A percentile compares a stretch with the other conserved stretches of the same genome.
Evolutionary conservation across 495 filamentous ascomycete species (phyloP).

Genomic region (Poronia punctata): DNA sequence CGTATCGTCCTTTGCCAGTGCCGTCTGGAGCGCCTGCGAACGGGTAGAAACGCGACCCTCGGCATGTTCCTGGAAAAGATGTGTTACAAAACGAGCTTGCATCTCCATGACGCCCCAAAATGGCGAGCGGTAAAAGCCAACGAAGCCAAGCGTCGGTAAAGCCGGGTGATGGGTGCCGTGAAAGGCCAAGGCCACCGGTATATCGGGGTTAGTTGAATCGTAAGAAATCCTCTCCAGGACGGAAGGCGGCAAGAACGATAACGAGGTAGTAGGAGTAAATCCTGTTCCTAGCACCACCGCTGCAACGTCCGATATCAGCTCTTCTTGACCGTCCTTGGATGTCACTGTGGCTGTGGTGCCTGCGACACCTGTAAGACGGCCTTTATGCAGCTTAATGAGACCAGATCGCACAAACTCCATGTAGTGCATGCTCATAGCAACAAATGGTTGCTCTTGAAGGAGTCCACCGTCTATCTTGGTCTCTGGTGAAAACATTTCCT

Average conservation of each 20-base stretch:
- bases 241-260: conserved; percentile 52
- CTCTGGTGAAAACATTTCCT: conserved; percentile 45
- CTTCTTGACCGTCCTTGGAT: conserved; percentile 15
- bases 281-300: conserved; percentile 72
- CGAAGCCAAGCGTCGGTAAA: conserved; percentile 64
- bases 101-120: conserved; percentile 87
- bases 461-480: conserved; percentile 14
- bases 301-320: conserved; percentile 49
- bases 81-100: conserved; percentile 63
- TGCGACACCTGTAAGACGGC: conserved; percentile 29
- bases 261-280: conserved; percentile 54
- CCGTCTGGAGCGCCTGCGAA: conserved; percentile 16
- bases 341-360: conserved; percentile 31
- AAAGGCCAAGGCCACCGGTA: conserved; percentile 64
- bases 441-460: conserved; percentile 47
- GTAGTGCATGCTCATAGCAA: conserved; percentile 66
- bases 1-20: conserved; percentile 33
- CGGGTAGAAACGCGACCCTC: not conserved
- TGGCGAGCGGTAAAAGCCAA: conserved; percentile 79
- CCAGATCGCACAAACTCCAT: conserved; percentile 61
- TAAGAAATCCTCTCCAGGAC: conserved; percentile 52
- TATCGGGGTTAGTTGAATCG: conserved; percentile 44
- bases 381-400: conserved; percentile 45
- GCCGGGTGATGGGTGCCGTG: conserved; percentile 53
- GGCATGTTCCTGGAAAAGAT: conserved; percentile 31